Conservation (phyloP, 306 rosid species). For the Casuarina glauca region DNA sequence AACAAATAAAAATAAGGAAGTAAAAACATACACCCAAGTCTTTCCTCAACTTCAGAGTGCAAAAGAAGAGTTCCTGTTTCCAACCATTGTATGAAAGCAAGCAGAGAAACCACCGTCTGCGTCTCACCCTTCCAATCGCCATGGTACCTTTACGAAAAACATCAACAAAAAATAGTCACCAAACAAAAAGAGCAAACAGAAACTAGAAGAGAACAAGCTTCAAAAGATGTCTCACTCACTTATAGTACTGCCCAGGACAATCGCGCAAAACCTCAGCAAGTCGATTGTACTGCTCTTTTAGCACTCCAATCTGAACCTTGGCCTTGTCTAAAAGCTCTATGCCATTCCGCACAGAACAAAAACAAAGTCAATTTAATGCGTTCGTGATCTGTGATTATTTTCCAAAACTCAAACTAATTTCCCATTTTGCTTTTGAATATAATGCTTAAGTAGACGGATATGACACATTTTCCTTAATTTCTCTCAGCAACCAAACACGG, state of each 20-base stretch:
- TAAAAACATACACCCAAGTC: slow-evolving; percentile 70
- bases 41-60: slow-evolving; percentile 75
- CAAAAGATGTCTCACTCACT: slow-evolving; percentile 36
- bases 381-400: neutral
- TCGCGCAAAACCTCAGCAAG: slow-evolving; percentile 69
- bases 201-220: neutral
- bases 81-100: slow-evolving; percentile 88
- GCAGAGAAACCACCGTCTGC: slow-evolving; percentile 78
- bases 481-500: neutral
- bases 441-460: neutral
- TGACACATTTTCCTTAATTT: neutral
- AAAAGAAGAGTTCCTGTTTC: slow-evolving; percentile 81
- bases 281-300: slow-evolving; percentile 68
- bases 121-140: slow-evolving; percentile 97
- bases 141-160: slow-evolving; percentile 58
- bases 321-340: slow-evolving; percentile 83
- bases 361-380: neutral
- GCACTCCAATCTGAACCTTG: slow-evolving; percentile 55
- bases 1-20: neutral
- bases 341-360: slow-evolving; percentile 2
- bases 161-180: slow-evolving; percentile 2
- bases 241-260: slow-evolving; percentile 62
- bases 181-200: slow-evolving; percentile 6
- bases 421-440: neutral
- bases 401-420: neutral